These are phyloP conservation scores for Phytophthora chlamydospora DNA, from an alignment of 352 stramenopile species.

Conservation along the genomic window DNA sequence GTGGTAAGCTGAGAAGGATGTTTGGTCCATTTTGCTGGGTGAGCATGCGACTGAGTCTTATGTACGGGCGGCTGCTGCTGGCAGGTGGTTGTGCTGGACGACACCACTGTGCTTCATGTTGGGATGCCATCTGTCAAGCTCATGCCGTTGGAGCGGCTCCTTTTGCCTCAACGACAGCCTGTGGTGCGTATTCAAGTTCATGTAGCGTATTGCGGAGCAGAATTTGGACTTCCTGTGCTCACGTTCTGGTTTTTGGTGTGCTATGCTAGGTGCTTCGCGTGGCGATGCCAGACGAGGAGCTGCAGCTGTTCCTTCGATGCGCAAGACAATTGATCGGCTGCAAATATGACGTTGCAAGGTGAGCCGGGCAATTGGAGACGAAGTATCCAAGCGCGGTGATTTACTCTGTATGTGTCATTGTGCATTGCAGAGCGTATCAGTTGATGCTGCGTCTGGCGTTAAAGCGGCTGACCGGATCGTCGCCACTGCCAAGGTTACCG, in stretches of 20 bases:
- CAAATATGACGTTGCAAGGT: conserved; percentile 74
- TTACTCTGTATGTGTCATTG: conserved; percentile 6
- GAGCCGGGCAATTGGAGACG: conserved; percentile 6
- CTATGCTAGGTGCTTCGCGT: conserved; percentile 59
- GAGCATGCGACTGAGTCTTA: background rate
- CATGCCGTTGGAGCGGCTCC: conserved; percentile 68
- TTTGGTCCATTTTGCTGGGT: background rate
- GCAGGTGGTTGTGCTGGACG: conserved; percentile 71
- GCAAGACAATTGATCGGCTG: conserved; percentile 63
- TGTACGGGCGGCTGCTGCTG: background rate
- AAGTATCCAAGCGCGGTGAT: background rate
- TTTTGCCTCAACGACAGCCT: conserved; percentile 72
- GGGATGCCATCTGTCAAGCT: conserved; percentile 58
- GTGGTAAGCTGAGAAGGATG: conserved; percentile 42
- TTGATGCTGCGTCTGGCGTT: conserved; percentile 64
- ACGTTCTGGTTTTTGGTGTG: conserved; percentile 7
- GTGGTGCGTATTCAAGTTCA: conserved; percentile 44
- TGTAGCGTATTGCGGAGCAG: background rate
- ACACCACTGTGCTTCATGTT: conserved; percentile 67
- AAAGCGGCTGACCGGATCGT: conserved; percentile 50
- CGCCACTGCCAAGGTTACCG: conserved; percentile 50
- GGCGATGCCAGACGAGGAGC: conserved; percentile 51
- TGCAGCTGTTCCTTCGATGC: conserved; percentile 62
- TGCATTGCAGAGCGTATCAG: conserved; percentile 53
- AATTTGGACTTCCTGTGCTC: background rate